Evolutionary conservation across 1,139 yeast species (phyloP), one percentile per base, ranked within the genome.

Genomic region (Chernovozyma sophiae-reginae): DNA sequence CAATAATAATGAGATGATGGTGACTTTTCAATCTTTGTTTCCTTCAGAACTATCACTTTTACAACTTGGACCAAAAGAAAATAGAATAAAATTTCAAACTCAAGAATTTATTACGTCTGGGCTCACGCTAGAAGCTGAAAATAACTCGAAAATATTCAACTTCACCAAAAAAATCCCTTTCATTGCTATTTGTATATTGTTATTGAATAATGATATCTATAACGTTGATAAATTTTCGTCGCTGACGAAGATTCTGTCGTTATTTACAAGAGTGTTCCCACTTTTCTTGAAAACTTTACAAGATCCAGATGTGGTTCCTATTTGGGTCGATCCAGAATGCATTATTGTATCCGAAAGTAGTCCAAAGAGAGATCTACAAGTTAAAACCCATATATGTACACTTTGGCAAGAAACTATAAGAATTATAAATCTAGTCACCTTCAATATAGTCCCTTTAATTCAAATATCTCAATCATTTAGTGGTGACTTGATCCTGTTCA

Each of bases 271-370:
- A 12, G 32, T 37, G 6, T 34, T 37, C 32, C 22, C 34, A 3
- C 11, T 30, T 3, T 37, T 34, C 22, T 10, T 37, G 13, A 8
- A 16, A 14, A 26, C 23, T 10, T 11, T 34, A 7, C 16, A 28
- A 2, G 13, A 22, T 13, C 33, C 30, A 8, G 36, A 31, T 8
- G 14, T n/a, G 11, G 30, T 62, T n/a, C 61, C 58, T 31, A 42
- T 65, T 5, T 69, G 73, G 74, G 58, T 55, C 33, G 65, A 63
- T 41, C 75, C 73, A 1, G 54, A 56, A 14, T 48, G 47, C 20
- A 51, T 68, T 2, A 40, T 35, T 3, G 49, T 58, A 32, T 46
- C 47, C 17, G 37, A 45, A 29, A 48, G 48, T 20, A 38, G 53
- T 18, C 46, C 51, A 25, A 50, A 45, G 34, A 48, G 54, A 29